Evolutionary conservation across 495 filamentous ascomycete species (phyloP), one percentile per base, ranked within the genome.

Genomic region (Sordaria brevicollis): DNA sequence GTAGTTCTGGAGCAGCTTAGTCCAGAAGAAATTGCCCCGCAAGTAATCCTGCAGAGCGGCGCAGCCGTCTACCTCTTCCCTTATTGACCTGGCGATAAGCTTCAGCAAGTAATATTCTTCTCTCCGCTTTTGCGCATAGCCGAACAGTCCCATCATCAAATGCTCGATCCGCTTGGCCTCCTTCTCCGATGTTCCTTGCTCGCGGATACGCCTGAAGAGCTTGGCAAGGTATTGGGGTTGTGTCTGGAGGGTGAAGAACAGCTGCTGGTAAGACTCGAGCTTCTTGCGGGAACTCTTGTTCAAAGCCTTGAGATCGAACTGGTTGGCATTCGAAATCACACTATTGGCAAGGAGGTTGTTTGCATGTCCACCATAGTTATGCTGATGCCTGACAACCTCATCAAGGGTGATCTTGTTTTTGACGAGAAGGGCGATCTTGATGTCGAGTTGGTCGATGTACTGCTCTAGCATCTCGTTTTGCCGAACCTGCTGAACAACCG

Each of bases 401-500:
- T 99, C 95, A 1, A 98, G 85, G 0, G 96, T 98, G 76, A 99
- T 99, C 81, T 98, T 99, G 82, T 98, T 98, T 84, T 98, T 97
- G 71, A 98, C 96, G 17, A 99, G 86, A 5, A 99, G 87, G 13
- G 94, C 95, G 76, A 99, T 99, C 81, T 99, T 99, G 84, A 97
- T 97, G 76, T 98, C 96, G 49, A 99, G 85, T 75, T 98, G 94
- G 74, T 96, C 93, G 75, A 99, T 96, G 75, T 98, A 98, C 75
- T 97, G 92, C 80, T 99, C 96, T 25, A 95, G 90, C 83, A 96
- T 86, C 78, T 99, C 95, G 73, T 98, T 98, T 73, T 97, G 94
- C 15, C 95, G 90, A 10, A 98, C 94, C 77, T 97, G 93, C 76
- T 97, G 94, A 29, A 98, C 94, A 3, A 99, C 95, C 5, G 90